phyloP scores from a whole-genome alignment of 2,329 filamentous ascomycete species.

The Pseudocercospora cruenta region DNA sequence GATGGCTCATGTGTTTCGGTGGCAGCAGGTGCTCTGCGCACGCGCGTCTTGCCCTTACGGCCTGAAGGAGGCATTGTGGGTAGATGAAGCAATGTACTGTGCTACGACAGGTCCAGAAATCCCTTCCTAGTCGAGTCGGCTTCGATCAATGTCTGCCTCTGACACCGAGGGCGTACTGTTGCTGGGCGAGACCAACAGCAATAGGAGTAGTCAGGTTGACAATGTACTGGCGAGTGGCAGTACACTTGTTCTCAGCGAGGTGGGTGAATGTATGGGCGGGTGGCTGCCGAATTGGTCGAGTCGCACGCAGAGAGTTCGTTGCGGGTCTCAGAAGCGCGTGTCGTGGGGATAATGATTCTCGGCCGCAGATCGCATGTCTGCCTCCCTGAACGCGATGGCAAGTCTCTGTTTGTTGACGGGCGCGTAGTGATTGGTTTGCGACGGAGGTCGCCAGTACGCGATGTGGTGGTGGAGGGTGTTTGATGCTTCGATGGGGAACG shows the following conservation, averaged over 20 bases:
- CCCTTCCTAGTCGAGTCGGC: constrained; percentile 2
- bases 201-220: background rate
- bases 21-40: constrained; percentile 34
- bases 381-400: background rate
- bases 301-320: background rate
- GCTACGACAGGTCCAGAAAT: background rate
- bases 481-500: background rate
- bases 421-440: background rate
- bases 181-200: background rate
- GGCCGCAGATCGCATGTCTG: background rate
- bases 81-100: background rate
- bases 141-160: background rate
- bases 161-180: background rate
- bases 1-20: constrained; percentile 37
- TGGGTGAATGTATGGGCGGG: background rate
- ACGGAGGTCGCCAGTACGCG: background rate
- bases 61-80: constrained; percentile 38
- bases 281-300: background rate
- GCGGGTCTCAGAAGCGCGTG: constrained; percentile 5
- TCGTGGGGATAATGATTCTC: background rate
- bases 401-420: background rate
- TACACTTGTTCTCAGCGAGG: background rate
- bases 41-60: constrained; percentile 40
- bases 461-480: background rate
- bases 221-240: background rate